Percentiles rank a stretch among this genome's conserved stretches.
phyloP scores from a whole-genome alignment of 805 yeast genomes.

The Ogataea henricii region DNA sequence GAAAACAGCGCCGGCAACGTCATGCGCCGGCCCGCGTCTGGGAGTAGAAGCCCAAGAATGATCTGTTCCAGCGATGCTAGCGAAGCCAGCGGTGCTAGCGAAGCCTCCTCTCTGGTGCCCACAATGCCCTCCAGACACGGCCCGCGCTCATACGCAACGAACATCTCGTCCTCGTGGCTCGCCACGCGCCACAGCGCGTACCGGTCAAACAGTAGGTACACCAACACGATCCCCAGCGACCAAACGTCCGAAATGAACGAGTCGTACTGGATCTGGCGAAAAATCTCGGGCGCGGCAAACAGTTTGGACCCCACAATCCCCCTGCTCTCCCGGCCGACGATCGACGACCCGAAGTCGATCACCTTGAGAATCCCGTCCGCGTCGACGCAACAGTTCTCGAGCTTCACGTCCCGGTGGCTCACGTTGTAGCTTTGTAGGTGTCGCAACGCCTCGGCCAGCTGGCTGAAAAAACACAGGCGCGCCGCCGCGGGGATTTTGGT shows the following conservation, averaged over 20 bases:
- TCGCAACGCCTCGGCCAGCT: conserved; percentile 39
- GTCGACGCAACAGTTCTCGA: conserved; percentile 46
- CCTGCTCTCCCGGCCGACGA: conserved; percentile 21
- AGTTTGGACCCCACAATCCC: conserved; percentile 52
- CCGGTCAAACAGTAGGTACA: conserved; percentile 32
- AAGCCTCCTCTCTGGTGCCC: background rate
- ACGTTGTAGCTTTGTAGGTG: conserved; percentile 40
- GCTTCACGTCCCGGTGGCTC: conserved; percentile 54
- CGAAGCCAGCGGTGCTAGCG: background rate
- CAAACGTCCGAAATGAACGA: conserved; percentile 48
- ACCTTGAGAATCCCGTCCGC: conserved; percentile 39
- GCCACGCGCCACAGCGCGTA: conserved; percentile 53
- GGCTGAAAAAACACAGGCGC: conserved; percentile 41
- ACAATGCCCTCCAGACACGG: background rate
- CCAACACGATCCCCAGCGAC: conserved; percentile 50
- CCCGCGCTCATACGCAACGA: conserved; percentile 8
- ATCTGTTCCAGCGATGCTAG: background rate
- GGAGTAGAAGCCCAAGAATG: background rate
- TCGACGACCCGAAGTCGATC: conserved; percentile 55
- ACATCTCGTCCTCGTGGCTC: conserved; percentile 15
- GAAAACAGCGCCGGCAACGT: background rate
- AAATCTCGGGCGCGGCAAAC: conserved; percentile 52
- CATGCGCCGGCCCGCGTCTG: background rate
- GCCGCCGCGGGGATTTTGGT: conserved; percentile 14
- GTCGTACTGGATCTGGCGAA: conserved; percentile 38